A percentile compares a stretch with the other conserved stretches of the same genome.
These are phyloP conservation scores for Annona squamosa DNA, from an alignment of 164 flowering plant species.

Conservation along the genomic window DNA sequence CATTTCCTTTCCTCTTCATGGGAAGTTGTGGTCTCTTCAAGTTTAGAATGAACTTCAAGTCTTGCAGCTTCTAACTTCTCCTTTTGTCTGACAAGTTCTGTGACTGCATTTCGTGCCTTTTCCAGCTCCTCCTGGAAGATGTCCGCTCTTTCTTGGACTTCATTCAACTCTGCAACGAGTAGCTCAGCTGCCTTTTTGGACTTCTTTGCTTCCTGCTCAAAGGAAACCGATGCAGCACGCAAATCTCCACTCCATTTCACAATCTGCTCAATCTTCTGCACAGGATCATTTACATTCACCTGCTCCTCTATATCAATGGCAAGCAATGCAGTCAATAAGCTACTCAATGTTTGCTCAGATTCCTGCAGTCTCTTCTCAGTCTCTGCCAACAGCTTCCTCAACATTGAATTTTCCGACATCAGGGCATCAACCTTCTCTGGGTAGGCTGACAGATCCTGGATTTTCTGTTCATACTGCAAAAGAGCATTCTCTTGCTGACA, in stretches of 20 bases:
- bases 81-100: conserved; percentile 43
- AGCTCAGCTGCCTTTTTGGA: conserved; percentile 83
- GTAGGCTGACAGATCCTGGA: conserved; percentile 38
- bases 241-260: conserved; percentile 41
- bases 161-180: conserved; percentile 84
- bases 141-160: conserved; percentile 92
- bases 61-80: conserved; percentile 57
- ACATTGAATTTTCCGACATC: conserved; percentile 43
- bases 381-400: conserved; percentile 50
- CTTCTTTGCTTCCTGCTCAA: conserved; percentile 69
- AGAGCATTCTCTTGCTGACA: conserved; percentile 27
- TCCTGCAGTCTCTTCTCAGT: conserved; percentile 44
- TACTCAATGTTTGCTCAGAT: conserved; percentile 37
- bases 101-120: conserved; percentile 32
- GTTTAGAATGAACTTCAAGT: conserved; percentile 49
- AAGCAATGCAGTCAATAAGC: conserved; percentile 32
- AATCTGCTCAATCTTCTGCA: conserved; percentile 47
- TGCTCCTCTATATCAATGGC: conserved; percentile 40
- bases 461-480: conserved; percentile 44
- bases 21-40: conserved; percentile 33
- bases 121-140: conserved; percentile 74
- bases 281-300: conserved; percentile 36
- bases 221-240: conserved; percentile 32
- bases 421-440: conserved; percentile 36
- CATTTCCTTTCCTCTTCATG: conserved; percentile 37